phyloP scores from a whole-genome alignment of 2,329 filamentous ascomycete species.

The Byssothecium circinans region DNA sequence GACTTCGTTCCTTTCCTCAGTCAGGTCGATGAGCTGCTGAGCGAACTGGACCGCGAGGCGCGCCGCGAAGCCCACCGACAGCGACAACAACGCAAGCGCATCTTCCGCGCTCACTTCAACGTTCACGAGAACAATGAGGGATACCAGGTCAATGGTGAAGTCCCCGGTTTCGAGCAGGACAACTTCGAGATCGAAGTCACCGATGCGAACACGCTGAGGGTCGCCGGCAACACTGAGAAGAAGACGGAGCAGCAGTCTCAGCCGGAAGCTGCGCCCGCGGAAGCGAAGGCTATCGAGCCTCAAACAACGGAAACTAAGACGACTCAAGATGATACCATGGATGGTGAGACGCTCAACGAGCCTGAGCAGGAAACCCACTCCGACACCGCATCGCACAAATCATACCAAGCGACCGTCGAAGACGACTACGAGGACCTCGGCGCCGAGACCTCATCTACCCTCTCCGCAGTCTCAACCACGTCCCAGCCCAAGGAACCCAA shows the following conservation, averaged over 20 bases:
- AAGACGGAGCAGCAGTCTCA: slow-evolving; percentile 16
- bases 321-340: slow-evolving; percentile 18
- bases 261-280: slow-evolving; percentile 3
- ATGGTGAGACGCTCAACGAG: slow-evolving; percentile 24
- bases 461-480: slow-evolving; percentile 22
- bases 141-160: slow-evolving; percentile 36
- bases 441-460: slow-evolving; percentile 30
- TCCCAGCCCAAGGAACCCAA: slow-evolving; percentile 24
- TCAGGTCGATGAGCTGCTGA: slow-evolving; percentile 36
- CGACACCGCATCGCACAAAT: slow-evolving; percentile 36
- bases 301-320: no score
- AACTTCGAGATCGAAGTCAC: slow-evolving; percentile 40
- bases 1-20: slow-evolving; percentile 37
- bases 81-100: slow-evolving; percentile 34
- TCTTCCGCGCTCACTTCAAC: slow-evolving; percentile 33
- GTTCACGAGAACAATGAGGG: slow-evolving; percentile 33
- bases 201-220: slow-evolving; percentile 37
- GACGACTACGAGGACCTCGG: slow-evolving; percentile 43
- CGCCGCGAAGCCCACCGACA: slow-evolving; percentile 30
- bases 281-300: slow-evolving; percentile 7
- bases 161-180: slow-evolving; percentile 38
- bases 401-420: slow-evolving; percentile 41
- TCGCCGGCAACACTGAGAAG: slow-evolving; percentile 33
- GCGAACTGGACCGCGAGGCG: slow-evolving; percentile 35
- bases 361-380: slow-evolving; percentile 19